phyloP scores from a whole-genome alignment of 2,329 filamentous ascomycete genomes.

The Pseudogymnoascus sp. region DNA sequence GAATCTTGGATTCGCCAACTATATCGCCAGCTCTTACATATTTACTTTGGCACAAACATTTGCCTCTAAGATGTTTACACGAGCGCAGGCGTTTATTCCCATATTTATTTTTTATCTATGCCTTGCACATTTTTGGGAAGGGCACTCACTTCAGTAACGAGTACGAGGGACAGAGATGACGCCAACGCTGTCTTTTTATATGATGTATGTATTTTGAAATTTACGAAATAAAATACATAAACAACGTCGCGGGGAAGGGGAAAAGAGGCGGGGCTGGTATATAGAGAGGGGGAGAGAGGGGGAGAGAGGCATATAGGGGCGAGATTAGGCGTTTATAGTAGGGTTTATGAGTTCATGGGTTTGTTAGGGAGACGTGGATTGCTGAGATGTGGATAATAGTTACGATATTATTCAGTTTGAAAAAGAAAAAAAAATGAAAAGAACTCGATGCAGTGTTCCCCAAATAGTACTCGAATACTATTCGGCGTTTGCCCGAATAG shows the following conservation, averaged over 20 bases:
- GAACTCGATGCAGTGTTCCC: too few relatives aligned
- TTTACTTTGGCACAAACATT: background rate
- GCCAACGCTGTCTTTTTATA: background rate
- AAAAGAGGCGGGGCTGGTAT: background rate
- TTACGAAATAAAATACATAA: background rate
- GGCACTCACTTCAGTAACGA: background rate
- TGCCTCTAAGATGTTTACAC: background rate
- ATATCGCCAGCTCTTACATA: background rate
- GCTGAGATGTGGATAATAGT: background rate
- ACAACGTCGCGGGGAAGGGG: background rate
- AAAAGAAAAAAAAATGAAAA: too few relatives aligned
- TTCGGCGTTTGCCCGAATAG: too few relatives aligned
- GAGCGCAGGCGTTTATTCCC: constrained; percentile 6
- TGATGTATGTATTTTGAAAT: background rate
- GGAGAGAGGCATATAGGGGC: background rate
- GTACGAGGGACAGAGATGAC: background rate
- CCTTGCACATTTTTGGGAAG: background rate
- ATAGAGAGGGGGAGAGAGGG: background rate
- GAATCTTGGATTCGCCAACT: background rate
- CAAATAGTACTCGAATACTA: too few relatives aligned
- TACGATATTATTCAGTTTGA: background rate
- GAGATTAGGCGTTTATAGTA: background rate
- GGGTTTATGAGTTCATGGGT: background rate
- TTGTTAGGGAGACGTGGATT: background rate
- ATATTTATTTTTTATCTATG: background rate